These are phyloP conservation scores for Myxozyma geophila DNA, from an alignment of 805 yeast genomes.

Conservation along the genomic window DNA sequence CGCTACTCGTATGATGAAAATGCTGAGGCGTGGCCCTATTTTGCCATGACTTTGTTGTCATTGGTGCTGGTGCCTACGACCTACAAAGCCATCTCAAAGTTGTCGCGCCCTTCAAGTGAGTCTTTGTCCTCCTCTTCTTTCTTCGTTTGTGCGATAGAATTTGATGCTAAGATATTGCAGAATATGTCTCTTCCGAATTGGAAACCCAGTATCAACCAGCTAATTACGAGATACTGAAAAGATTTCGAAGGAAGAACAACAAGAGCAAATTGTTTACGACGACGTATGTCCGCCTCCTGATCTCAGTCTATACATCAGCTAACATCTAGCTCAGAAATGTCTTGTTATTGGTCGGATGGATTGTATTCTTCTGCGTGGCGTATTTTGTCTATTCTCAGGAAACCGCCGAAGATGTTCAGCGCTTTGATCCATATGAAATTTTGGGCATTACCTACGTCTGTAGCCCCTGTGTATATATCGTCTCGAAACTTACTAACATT, in stretches of 20 bases:
- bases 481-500: background rate
- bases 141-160: background rate
- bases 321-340: constrained; percentile 38
- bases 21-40: constrained; percentile 93
- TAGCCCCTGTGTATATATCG: background rate
- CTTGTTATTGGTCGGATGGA: constrained; percentile 63
- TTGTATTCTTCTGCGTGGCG: constrained; percentile 49
- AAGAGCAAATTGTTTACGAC: constrained; percentile 40
- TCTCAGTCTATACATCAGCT: constrained; percentile 8
- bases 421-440: constrained; percentile 90
- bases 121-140: background rate
- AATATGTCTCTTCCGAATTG: constrained; percentile 2
- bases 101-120: background rate
- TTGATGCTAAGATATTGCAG: background rate
- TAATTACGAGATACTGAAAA: constrained; percentile 36
- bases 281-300: constrained; percentile 43
- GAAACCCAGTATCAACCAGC: constrained; percentile 32
- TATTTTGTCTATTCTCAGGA: constrained; percentile 47
- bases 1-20: constrained; percentile 83
- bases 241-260: constrained; percentile 39
- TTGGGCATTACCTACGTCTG: constrained; percentile 63
- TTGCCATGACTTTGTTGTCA: constrained; percentile 71
- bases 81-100: constrained; percentile 33
- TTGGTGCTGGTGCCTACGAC: constrained; percentile 72
- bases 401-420: constrained; percentile 42